Conservation (phyloP, 495 filamentous ascomycete species). For the Penicillium mononematosum region DNA sequence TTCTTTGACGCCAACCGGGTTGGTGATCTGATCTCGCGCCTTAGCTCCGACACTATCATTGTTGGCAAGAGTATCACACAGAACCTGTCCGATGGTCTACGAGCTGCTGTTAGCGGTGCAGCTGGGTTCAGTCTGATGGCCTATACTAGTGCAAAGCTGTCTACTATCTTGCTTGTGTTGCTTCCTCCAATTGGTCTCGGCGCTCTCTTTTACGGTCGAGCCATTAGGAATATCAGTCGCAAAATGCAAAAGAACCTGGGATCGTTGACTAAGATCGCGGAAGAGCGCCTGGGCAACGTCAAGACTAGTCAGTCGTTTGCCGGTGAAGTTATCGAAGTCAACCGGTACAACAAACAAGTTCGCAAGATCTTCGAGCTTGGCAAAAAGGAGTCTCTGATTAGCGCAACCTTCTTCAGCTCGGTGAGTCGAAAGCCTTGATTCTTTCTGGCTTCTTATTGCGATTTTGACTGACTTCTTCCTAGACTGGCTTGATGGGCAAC, state of each 20-base stretch:
- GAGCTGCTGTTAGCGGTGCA: constrained; percentile 80
- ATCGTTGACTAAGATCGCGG: constrained; percentile 90
- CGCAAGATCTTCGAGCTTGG: constrained; percentile 89
- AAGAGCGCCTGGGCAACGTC: constrained; percentile 92
- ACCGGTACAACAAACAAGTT: constrained; percentile 86
- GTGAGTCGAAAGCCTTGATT: constrained; percentile 35
- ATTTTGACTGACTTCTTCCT: constrained; percentile 24
- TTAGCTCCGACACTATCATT: constrained; percentile 94
- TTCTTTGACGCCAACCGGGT: constrained; percentile 98
- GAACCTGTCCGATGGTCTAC: constrained; percentile 90
- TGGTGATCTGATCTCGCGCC: constrained; percentile 90
- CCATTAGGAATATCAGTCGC: constrained; percentile 81
- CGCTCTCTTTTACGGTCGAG: constrained; percentile 85
- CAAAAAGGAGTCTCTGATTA: constrained; percentile 78
- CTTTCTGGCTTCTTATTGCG: not conserved
- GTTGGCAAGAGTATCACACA: constrained; percentile 98
- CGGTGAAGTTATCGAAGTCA: constrained; percentile 85
- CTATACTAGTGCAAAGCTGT: constrained; percentile 88
- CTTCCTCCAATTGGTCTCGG: constrained; percentile 90
- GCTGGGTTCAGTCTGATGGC: constrained; percentile 90
- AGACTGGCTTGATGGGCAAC: constrained; percentile 86
- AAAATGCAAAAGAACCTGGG: constrained; percentile 92
- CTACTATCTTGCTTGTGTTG: constrained; percentile 78
- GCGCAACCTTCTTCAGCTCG: constrained; percentile 85
- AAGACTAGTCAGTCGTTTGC: constrained; percentile 94